These are phyloP conservation scores for Eucalyptus coolabah DNA, from an alignment of 345 rosid species.

Conservation along the genomic window DNA sequence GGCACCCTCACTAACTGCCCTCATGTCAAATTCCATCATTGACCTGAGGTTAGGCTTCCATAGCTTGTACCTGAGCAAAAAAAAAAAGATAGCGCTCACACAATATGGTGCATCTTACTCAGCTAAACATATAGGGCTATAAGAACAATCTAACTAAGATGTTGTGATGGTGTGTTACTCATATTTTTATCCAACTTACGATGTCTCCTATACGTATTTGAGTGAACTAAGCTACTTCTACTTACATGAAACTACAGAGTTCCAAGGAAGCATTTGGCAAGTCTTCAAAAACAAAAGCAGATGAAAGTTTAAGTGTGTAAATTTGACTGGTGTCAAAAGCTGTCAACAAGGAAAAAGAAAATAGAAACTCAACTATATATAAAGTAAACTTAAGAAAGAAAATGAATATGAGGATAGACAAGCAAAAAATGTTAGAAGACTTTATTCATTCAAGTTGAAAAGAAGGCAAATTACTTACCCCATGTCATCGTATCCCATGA, in stretches of 20 bases:
- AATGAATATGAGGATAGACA: background rate
- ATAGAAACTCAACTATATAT: background rate
- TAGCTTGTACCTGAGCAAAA: constrained; percentile 59
- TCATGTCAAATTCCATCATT: constrained; percentile 89
- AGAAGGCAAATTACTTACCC: constrained; percentile 44
- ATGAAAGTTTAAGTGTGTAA: background rate
- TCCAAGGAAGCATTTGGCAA: background rate
- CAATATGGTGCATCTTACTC: background rate
- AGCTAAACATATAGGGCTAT: background rate
- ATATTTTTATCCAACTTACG: background rate
- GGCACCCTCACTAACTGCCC: constrained; percentile 74
- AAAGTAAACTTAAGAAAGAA: background rate
- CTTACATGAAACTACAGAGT: background rate
- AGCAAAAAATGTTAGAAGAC: background rate
- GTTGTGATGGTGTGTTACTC: background rate
- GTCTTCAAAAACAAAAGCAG: background rate
- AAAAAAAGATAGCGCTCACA: background rate
- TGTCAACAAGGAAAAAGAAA: background rate
- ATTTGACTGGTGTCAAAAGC: background rate
- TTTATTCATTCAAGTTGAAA: background rate
- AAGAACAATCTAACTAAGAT: background rate
- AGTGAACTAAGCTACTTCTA: background rate
- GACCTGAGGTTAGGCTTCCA: constrained; percentile 99
- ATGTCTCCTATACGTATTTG: background rate
- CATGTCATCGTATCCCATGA: constrained; percentile 98